Evolutionary conservation across 345 rosid species (phyloP).

Genomic region (Isatis tinctoria): DNA sequence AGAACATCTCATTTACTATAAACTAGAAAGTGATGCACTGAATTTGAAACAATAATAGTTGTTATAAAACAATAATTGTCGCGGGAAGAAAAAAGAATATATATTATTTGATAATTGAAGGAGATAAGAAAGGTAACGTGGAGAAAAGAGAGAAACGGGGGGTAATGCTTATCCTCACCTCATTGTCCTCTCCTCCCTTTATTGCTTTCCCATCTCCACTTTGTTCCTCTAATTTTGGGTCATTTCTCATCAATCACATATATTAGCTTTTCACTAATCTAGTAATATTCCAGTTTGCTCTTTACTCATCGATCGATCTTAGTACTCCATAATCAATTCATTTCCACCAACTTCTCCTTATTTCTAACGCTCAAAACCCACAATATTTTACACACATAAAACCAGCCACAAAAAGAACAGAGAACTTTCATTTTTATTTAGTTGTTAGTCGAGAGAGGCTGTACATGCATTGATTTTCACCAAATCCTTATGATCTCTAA

Average conservation of each 20-base stretch:
- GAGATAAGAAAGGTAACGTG: slow-evolving; percentile 24
- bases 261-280: neutral
- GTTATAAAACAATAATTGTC: neutral
- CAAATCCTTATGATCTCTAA: neutral
- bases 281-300: neutral
- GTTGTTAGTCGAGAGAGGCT: neutral
- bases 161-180: slow-evolving; percentile 28
- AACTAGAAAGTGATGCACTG: neutral
- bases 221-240: slow-evolving; percentile 23
- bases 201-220: slow-evolving; percentile 26
- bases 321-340: neutral
- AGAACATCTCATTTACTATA: neutral
- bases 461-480: neutral
- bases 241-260: neutral
- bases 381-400: neutral
- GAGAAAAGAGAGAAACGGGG: slow-evolving; percentile 22
- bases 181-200: slow-evolving; percentile 23
- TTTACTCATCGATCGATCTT: neutral
- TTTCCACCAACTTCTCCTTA: neutral
- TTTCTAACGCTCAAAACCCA: neutral
- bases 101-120: neutral
- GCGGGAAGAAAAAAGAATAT: neutral
- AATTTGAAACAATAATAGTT: slow-evolving; percentile 2
- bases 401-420: neutral
- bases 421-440: neutral